phyloP scores from a whole-genome alignment of 306 rosid species.

The Rosa rugosa region DNA sequence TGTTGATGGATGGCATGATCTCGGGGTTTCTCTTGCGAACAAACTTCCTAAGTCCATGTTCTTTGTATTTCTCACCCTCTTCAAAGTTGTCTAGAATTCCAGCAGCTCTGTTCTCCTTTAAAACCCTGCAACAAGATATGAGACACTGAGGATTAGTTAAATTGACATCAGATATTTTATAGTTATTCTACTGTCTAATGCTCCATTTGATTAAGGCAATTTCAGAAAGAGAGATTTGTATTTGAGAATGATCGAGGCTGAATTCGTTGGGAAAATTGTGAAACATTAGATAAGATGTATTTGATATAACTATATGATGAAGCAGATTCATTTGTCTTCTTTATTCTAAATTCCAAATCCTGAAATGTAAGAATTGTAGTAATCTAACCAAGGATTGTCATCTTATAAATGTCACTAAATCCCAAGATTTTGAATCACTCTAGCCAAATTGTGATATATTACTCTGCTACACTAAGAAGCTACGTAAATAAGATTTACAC shows the following conservation, averaged over 20 bases:
- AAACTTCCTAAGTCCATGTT: constrained; percentile 56
- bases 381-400: neutral
- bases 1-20: constrained; percentile 89
- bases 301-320: neutral
- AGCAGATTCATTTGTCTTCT: neutral
- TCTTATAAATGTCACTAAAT: neutral
- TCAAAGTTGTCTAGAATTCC: constrained; percentile 80
- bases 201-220: neutral
- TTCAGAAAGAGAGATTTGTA: neutral
- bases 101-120: constrained; percentile 75
- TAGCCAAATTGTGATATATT: neutral
- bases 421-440: neutral
- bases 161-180: neutral
- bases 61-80: constrained; percentile 47
- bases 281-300: neutral
- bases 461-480: neutral
- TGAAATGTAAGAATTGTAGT: too few relatives aligned
- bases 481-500: neutral
- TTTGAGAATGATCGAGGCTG: neutral
- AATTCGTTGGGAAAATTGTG: neutral
- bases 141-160: neutral
- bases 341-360: neutral
- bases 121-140: constrained; percentile 54
- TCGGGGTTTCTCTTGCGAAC: constrained; percentile 58
- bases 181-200: neutral